Evolutionary conservation across 352 stramenopile species (phyloP).

Genomic region (Globisporangium polare): DNA sequence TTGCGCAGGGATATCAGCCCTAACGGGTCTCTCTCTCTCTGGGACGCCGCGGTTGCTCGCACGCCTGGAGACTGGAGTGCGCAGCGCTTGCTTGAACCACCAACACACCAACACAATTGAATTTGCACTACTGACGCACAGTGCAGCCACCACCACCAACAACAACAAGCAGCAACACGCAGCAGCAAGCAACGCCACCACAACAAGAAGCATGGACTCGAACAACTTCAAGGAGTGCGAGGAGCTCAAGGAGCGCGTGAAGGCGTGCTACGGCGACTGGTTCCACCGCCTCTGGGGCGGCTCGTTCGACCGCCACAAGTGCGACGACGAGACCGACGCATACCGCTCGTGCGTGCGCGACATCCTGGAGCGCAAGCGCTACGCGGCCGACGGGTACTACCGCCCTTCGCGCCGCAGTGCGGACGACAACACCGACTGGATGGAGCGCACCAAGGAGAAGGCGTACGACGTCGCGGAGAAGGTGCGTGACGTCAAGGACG

Average conservation of each 20-base stretch:
- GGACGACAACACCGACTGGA: conserved; percentile 45
- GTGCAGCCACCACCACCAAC: neutral
- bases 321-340: conserved; percentile 67
- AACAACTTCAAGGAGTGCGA: conserved; percentile 56
- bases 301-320: conserved; percentile 52
- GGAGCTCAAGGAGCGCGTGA: conserved; percentile 75
- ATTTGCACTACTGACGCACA: neutral
- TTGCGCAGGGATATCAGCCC: neutral
- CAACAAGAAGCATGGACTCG: conserved; percentile 14
- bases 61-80: no score
- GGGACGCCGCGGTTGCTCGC: neutral
- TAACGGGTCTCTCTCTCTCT: neutral
- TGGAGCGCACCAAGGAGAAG: conserved; percentile 43
- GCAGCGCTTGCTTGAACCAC: neutral
- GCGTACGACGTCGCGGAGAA: conserved; percentile 26
- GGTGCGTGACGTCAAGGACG: conserved; percentile 25
- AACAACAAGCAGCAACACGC: neutral
- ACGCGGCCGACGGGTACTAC: conserved; percentile 17
- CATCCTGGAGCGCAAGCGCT: conserved; percentile 34
- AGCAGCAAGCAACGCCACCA: neutral
- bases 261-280: conserved; percentile 80
- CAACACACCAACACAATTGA: neutral
- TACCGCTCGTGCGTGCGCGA: conserved; percentile 74
- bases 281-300: conserved; percentile 74
- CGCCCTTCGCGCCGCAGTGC: neutral